Conservation (phyloP, 306 rosid species). For the Spatholobus suberectus region DNA sequence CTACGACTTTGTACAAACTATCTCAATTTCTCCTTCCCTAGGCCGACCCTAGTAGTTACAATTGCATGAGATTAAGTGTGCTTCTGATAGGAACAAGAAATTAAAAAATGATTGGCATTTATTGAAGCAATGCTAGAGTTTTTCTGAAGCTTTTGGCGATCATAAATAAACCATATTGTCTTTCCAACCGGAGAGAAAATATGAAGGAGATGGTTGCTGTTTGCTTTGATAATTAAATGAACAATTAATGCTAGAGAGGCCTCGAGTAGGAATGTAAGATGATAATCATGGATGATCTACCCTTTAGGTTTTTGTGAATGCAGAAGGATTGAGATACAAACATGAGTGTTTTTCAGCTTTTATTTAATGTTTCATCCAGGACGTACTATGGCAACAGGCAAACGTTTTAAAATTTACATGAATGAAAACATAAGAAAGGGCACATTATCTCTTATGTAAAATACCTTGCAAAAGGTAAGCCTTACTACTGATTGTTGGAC, state of each 20-base stretch:
- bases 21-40: too few species aligned
- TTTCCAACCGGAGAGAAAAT: neutral
- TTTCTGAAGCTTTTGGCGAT: neutral
- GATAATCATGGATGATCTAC: neutral
- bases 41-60: too few species aligned
- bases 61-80: neutral
- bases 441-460: neutral
- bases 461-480: neutral
- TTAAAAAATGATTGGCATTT: conserved; percentile 1
- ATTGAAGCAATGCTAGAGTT: conserved; percentile 3
- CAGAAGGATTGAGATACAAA: neutral
- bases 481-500: neutral
- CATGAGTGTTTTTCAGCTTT: neutral
- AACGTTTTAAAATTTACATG: neutral
- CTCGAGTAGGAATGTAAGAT: neutral
- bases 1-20: too few species aligned
- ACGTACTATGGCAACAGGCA: neutral
- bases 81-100: conserved; percentile 13
- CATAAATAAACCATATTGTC: neutral
- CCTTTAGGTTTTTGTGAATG: neutral
- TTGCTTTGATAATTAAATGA: conserved; percentile 21
- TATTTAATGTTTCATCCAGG: conserved; percentile 5
- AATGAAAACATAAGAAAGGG: neutral
- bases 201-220: neutral
- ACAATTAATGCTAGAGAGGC: neutral